A percentile compares a stretch with the other conserved stretches of the same genome.
Evolutionary conservation across 805 yeast genomes (phyloP).

Genomic region (Candida glaebosa): DNA sequence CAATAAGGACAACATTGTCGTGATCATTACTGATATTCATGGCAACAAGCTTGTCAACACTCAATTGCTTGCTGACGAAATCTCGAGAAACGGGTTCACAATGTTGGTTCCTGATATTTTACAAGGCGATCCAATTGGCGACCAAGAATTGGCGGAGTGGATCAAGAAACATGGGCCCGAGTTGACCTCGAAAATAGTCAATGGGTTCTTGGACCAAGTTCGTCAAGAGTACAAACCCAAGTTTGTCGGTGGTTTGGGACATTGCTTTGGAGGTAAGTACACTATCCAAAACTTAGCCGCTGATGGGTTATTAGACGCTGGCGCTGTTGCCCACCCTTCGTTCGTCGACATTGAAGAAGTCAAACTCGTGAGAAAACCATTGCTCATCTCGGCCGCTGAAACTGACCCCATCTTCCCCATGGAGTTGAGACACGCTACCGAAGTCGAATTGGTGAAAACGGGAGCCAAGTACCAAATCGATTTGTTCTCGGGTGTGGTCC

Average conservation of each 20-base stretch:
- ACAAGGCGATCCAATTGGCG: slow-evolving; percentile 39
- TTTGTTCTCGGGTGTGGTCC: slow-evolving; percentile 59
- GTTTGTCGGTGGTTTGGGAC: slow-evolving; percentile 59
- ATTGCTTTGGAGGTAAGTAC: slow-evolving; percentile 83
- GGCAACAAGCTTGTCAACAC: slow-evolving; percentile 61
- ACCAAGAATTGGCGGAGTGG: slow-evolving; percentile 43
- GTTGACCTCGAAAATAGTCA: slow-evolving; percentile 46
- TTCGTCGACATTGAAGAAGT: slow-evolving; percentile 65
- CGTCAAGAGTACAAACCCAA: slow-evolving; percentile 31
- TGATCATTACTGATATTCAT: slow-evolving; percentile 66
- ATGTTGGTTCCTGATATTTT: slow-evolving; percentile 78
- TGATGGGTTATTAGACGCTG: slow-evolving; percentile 36
- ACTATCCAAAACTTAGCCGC: slow-evolving; percentile 49
- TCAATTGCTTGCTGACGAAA: slow-evolving; percentile 60
- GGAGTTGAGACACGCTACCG: slow-evolving; percentile 63
- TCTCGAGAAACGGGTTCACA: slow-evolving; percentile 58
- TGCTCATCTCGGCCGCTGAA: slow-evolving; percentile 75
- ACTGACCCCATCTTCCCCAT: slow-evolving; percentile 57
- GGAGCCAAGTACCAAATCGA: slow-evolving; percentile 58
- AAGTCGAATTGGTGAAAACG: slow-evolving; percentile 44
- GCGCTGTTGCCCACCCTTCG: slow-evolving; percentile 85
- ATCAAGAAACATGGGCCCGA: slow-evolving; percentile 47
- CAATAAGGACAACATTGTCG: slow-evolving; percentile 44
- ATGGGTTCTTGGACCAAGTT: slow-evolving; percentile 43
- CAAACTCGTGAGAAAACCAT: slow-evolving; percentile 50